These are phyloP conservation scores for Carex arenaria DNA, from an alignment of 202 grass and related monocot genomes.

Conservation along the genomic window DNA sequence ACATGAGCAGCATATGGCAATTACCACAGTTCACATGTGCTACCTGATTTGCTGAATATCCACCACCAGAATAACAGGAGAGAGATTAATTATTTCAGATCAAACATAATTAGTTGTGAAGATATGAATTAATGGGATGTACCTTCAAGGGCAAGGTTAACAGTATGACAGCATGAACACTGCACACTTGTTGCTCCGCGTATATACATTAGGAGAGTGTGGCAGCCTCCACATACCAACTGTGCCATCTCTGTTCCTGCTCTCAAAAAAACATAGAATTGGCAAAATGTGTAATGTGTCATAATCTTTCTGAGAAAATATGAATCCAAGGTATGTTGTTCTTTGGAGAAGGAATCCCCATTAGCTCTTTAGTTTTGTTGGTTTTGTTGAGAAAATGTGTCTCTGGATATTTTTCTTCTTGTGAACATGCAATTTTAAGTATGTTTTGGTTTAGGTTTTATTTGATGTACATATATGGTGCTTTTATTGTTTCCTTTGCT, in stretches of 20 bases:
- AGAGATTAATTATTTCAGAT: not conserved
- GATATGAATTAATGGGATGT: slow-evolving; percentile 17
- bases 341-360: not conserved
- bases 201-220: slow-evolving; percentile 99
- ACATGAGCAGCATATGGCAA: slow-evolving; percentile 97
- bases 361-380: not conserved
- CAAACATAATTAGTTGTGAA: not conserved
- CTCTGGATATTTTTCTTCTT: not conserved
- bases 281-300: not conserved
- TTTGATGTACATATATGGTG: not conserved
- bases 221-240: slow-evolving; percentile 92
- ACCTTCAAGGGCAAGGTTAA: slow-evolving; percentile 96
- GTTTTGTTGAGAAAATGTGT: slow-evolving; percentile 1
- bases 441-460: not conserved
- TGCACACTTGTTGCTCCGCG: slow-evolving; percentile 91
- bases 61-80: slow-evolving; percentile 7
- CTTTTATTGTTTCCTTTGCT: not conserved
- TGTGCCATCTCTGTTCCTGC: slow-evolving; percentile 98
- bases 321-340: not conserved
- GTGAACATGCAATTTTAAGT: not conserved
- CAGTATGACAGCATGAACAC: slow-evolving; percentile 98
- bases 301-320: not conserved
- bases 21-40: slow-evolving; percentile 95
- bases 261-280: not conserved
- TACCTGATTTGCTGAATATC: slow-evolving; percentile 81